Percentiles rank a stretch among this genome's conserved stretches.
phyloP scores from a whole-genome alignment of 805 yeast genomes.

The Tanozyma kutaoensis region DNA sequence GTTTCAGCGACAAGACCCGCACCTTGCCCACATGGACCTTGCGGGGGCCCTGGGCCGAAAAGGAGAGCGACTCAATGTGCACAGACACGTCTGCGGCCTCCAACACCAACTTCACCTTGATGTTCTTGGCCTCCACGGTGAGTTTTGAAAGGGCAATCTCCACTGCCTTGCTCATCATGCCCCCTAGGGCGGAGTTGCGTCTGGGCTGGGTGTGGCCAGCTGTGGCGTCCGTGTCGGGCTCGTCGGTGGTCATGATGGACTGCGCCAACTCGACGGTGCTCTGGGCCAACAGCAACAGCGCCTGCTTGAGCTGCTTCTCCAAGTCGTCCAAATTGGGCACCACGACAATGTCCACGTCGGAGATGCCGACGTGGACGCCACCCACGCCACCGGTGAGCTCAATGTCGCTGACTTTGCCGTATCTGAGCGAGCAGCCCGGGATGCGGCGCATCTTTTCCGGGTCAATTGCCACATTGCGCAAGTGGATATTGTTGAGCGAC shows the following conservation, averaged over 20 bases:
- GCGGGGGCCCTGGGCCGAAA: slow-evolving; percentile 36
- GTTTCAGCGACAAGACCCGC: slow-evolving; percentile 24
- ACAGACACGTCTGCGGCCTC: slow-evolving; percentile 26
- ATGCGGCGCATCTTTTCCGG: slow-evolving; percentile 51
- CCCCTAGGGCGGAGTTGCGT: slow-evolving; percentile 28
- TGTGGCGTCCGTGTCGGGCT: slow-evolving; percentile 5
- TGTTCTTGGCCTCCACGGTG: slow-evolving; percentile 32
- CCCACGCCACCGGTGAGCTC: slow-evolving; percentile 51
- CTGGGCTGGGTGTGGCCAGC: slow-evolving; percentile 1
- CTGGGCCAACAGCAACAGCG: slow-evolving; percentile 45
- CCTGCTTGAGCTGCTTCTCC: slow-evolving; percentile 12
- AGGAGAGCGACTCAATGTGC: slow-evolving; percentile 14
- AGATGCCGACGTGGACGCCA: slow-evolving; percentile 52
- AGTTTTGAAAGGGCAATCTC: slow-evolving; percentile 56
- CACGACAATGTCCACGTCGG: slow-evolving; percentile 34
- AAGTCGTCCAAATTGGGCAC: slow-evolving; percentile 19
- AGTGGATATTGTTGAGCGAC: slow-evolving; percentile 41
- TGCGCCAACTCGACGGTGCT: slow-evolving; percentile 67
- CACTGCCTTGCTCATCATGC: slow-evolving; percentile 49
- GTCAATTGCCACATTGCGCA: slow-evolving; percentile 54
- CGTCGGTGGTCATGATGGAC: slow-evolving; percentile 24
- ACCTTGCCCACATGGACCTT: slow-evolving; percentile 26
- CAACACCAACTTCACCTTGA: slow-evolving; percentile 35
- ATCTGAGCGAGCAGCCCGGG: slow-evolving; percentile 51
- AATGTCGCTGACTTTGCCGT: slow-evolving; percentile 44